Conservation (phyloP, 208 protist species). For the Herpetomonas tarakana region DNA sequence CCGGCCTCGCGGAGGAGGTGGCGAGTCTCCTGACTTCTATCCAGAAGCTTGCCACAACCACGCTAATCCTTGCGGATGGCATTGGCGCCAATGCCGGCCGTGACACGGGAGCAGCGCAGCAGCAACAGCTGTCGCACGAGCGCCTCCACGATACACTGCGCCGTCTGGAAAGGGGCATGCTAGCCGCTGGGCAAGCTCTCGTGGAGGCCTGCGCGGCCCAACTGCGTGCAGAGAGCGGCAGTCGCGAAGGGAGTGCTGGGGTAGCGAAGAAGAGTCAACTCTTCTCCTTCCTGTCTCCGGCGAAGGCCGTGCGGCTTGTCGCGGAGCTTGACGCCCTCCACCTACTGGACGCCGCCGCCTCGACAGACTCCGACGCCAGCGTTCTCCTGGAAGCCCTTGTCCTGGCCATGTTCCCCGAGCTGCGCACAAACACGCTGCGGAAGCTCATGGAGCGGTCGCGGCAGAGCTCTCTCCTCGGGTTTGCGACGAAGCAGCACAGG, state of each 20-base stretch:
- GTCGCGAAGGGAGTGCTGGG: background rate
- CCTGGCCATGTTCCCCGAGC: constrained; percentile 60
- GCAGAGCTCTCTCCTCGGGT: constrained; percentile 62
- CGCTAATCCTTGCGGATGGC: background rate
- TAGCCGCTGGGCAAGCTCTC: background rate
- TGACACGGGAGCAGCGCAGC: background rate
- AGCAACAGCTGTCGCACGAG: constrained; percentile 4
- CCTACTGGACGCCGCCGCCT: constrained; percentile 19
- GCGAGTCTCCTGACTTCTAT: background rate
- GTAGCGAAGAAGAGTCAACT: background rate
- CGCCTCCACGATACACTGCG: constrained; percentile 9
- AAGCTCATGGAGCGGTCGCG: constrained; percentile 48
- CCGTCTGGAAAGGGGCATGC: constrained; percentile 8
- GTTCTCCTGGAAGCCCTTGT: constrained; percentile 35
- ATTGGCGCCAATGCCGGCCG: background rate
- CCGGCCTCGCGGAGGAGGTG: constrained; percentile 28
- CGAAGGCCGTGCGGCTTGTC: constrained; percentile 12
- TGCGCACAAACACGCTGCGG: constrained; percentile 63
- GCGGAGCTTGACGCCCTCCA: constrained; percentile 39
- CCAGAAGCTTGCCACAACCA: constrained; percentile 2
- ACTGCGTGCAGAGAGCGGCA: background rate
- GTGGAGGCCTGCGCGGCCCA: background rate
- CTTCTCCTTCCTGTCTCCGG: constrained; percentile 3
- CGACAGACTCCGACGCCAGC: constrained; percentile 14
- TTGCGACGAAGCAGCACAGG: constrained; percentile 63